These are phyloP conservation scores for Solanum gracilifrons DNA, from an alignment of 257 asterid species.

Conservation along the genomic window DNA sequence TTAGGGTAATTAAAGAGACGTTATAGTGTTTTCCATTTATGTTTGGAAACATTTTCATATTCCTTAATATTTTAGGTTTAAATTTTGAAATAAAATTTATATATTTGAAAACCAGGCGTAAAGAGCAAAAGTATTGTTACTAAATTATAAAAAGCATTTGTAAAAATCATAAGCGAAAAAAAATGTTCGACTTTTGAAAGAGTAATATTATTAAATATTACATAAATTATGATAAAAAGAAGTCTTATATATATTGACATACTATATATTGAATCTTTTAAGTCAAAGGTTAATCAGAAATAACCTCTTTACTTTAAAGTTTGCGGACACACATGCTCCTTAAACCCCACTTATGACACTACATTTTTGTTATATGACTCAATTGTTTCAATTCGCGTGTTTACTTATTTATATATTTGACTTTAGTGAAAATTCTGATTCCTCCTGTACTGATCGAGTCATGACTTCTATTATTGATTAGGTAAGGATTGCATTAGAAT, in stretches of 20 bases:
- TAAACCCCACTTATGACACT: not conserved
- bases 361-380: not conserved
- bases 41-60: not conserved
- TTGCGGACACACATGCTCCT: too few relatives aligned
- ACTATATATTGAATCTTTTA: not conserved
- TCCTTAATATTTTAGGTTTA: not conserved
- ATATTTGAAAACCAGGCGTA: not conserved
- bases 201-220: not conserved
- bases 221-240: not conserved
- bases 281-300: not conserved
- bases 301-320: not conserved
- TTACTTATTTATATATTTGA: not conserved
- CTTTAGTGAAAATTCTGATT: not conserved
- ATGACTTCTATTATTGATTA: not conserved
- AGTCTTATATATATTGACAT: not conserved
- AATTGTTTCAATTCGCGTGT: not conserved
- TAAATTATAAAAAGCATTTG: not conserved
- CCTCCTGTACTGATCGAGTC: not conserved
- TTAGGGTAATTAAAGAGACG: not conserved
- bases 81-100: not conserved
- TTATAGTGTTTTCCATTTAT: not conserved
- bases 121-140: not conserved
- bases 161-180: not conserved
- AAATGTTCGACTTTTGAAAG: not conserved
- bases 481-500: conserved; percentile 27